Percentiles rank a stretch among this genome's conserved stretches.
Conservation (phyloP, 202 grass and related monocot species). For the Bolboschoenoplectus hybrid region DNA sequence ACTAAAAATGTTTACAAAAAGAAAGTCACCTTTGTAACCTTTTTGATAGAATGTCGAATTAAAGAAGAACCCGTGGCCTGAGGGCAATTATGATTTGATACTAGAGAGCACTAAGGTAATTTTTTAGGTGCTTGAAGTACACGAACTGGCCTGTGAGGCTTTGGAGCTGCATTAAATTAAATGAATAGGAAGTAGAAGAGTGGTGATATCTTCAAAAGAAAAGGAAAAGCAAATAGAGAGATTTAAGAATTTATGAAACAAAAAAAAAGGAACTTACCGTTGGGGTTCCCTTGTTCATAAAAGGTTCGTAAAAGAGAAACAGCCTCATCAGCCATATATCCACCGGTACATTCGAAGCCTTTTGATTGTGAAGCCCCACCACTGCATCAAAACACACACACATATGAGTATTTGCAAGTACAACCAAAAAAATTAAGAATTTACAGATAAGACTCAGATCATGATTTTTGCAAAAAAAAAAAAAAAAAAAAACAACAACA, state of each 20-base stretch:
- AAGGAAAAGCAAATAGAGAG: neutral
- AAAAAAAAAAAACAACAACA: no score
- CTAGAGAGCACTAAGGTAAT: neutral
- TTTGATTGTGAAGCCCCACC: conserved; percentile 43
- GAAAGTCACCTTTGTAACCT: neutral
- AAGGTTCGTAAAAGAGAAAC: conserved; percentile 74
- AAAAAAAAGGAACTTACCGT: conserved; percentile 51
- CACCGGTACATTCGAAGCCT: conserved; percentile 78
- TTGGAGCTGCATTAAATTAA: conserved; percentile 70
- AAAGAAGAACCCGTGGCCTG: neutral
- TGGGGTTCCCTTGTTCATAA: conserved; percentile 97
- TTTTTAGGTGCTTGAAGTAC: conserved; percentile 37
- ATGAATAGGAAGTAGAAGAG: conserved; percentile 21
- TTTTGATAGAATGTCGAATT: conserved; percentile 17
- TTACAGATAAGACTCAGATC: neutral
- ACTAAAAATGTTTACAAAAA: no score
- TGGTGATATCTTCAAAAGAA: neutral
- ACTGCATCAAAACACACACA: conserved; percentile 39
- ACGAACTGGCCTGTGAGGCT: conserved; percentile 75
- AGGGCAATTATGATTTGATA: neutral
- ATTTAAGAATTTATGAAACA: conserved; percentile 2
- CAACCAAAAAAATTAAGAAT: neutral
- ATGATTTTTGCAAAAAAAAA: no score
- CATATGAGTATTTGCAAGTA: neutral
- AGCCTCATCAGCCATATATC: conserved; percentile 77